Evolutionary conservation across 441 rosid species (phyloP), one percentile per base, ranked within the genome.

Genomic region (Populus hybrid): DNA sequence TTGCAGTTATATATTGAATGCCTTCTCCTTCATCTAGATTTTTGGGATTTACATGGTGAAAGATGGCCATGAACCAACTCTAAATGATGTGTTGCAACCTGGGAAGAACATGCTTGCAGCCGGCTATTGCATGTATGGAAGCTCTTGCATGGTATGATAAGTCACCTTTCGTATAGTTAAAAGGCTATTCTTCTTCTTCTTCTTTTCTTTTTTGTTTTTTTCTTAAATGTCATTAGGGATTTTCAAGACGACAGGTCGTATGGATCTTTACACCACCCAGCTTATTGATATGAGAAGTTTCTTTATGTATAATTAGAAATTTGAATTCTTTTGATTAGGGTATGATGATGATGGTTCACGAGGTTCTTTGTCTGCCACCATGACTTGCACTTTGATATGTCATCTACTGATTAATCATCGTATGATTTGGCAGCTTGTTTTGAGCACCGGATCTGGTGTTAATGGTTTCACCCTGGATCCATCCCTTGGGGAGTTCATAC

Each of bases 81-180:
- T 94, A 70, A 89, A 87, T 72, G 97, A 92, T 82, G 98, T 93
- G 36, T 84, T 95, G 85, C 92, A 91, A 88, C 95, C 98, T 40
- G 99, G 98, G 73, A 87, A 83, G 79, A 86, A 94, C 59, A 90
- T 95, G 94, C 71, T 94, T 20, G 99, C 99, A 7, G 99, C 99
- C 73, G 99, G 99, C 78, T 95, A 94, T 79, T 95, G 99, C 91
- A 92, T 95, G 98, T 95, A 95, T 70, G 99, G 98, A 83, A 95
- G 99, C 86, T 95, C 97, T 59, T 94, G 99, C 91, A 93, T 86
- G 94, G 99, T 95, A 95, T 24, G 72, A 21, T 59, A 29, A 23
- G 33, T 63, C 31, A 40, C 64, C 29, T 11, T 21, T n/a, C 28
- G 10, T 28, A 7, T 40, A 8, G 24, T 50, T 72, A 14, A 9